A percentile compares a stretch with the other conserved stretches of the same genome.
phyloP scores from a whole-genome alignment of 2,329 filamentous ascomycete species.

The Thielaviopsis euricoi region DNA sequence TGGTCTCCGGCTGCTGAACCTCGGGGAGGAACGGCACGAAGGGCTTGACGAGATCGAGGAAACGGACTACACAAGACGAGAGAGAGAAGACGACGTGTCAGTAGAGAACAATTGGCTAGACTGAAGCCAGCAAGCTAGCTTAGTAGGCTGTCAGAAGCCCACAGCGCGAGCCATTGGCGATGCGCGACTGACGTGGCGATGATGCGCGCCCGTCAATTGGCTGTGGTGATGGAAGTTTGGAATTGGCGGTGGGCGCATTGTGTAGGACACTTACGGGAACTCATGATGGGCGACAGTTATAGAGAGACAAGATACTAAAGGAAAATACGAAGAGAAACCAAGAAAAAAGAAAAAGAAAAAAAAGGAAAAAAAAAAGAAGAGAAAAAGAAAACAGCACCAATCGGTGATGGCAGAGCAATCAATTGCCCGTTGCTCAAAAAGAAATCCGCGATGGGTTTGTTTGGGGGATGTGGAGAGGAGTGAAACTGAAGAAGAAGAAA shows the following conservation, averaged over 20 bases:
- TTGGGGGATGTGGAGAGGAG: constrained; percentile 7
- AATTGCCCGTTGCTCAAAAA: constrained; percentile 12
- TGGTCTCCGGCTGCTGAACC: constrained; percentile 96
- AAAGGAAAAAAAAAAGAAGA: constrained; percentile 16
- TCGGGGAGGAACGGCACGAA: constrained; percentile 99
- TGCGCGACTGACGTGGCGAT: not conserved
- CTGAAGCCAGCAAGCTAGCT: not conserved
- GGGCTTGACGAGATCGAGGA: constrained; percentile 98
- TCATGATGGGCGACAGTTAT: constrained; percentile 28
- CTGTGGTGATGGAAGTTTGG: not conserved
- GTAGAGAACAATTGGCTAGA: not conserved
- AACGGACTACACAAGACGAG: constrained; percentile 53
- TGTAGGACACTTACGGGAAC: constrained; percentile 32
- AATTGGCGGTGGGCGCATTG: not conserved
- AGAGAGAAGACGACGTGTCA: not conserved
- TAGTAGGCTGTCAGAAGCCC: not conserved
- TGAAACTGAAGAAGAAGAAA: constrained; percentile 1
- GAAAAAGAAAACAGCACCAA: constrained; percentile 17
- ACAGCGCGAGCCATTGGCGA: not conserved
- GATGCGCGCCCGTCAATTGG: not conserved
- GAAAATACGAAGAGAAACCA: constrained; percentile 14
- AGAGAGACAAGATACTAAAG: not conserved
- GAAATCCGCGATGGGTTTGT: constrained; percentile 6
- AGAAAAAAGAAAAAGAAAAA: constrained; percentile 21
- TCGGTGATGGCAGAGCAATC: constrained; percentile 10